Evolutionary conservation across 306 rosid species (phyloP).

Genomic region (Sphenostylis stenocarpa): DNA sequence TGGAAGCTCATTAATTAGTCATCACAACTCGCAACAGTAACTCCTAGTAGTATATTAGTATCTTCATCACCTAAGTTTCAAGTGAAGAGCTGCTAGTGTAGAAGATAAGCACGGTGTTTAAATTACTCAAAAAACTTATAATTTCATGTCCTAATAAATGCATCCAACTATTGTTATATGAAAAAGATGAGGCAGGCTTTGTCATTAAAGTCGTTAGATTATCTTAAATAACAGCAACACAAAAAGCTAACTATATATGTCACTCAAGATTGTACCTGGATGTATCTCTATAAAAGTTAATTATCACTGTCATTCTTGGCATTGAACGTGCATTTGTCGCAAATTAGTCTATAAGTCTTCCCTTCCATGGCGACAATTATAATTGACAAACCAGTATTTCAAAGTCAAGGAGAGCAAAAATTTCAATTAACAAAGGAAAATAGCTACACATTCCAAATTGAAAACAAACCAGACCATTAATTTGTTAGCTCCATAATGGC

Average conservation of each 20-base stretch:
- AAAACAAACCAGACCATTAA: conserved; percentile 41
- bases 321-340: conserved; percentile 7
- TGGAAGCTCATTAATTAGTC: too few relatives aligned
- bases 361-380: not conserved
- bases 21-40: not conserved
- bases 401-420: conserved; percentile 29
- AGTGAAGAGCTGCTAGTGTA: not conserved
- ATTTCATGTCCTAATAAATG: not conserved
- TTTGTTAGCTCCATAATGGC: conserved; percentile 91
- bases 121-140: not conserved
- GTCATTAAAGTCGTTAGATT: not conserved
- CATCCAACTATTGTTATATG: not conserved
- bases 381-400: conserved; percentile 22
- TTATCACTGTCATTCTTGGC: conserved; percentile 16
- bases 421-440: conserved; percentile 21
- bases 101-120: not conserved
- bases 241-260: not conserved
- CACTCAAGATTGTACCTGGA: not conserved
- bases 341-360: too few relatives aligned
- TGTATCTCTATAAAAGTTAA: not conserved
- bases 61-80: not conserved
- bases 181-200: not conserved
- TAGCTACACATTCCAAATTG: conserved; percentile 27
- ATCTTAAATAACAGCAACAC: not conserved
- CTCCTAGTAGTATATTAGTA: not conserved